Percentiles rank a stretch among this genome's conserved stretches.
Evolutionary conservation across 2,329 filamentous ascomycete species (phyloP).

Genomic region (Phialophora macrospora): DNA sequence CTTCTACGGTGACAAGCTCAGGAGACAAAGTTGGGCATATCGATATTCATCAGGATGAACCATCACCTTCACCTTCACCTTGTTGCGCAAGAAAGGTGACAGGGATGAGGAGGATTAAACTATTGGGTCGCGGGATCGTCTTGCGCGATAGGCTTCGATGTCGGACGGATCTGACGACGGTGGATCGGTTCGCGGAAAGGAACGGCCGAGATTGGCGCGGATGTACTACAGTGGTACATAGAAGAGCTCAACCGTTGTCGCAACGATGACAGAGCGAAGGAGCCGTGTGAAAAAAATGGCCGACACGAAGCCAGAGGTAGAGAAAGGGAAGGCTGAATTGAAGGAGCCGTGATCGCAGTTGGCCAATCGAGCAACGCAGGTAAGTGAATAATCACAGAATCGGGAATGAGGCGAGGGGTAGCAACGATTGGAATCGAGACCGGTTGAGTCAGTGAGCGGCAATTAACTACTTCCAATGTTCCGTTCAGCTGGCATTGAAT

Average conservation of each 20-base stretch:
- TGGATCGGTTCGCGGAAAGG: not conserved
- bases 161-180: not conserved
- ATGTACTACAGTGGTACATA: not conserved
- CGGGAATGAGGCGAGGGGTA: too few relatives aligned
- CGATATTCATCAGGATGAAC: slow-evolving; percentile 15
- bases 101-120: not conserved
- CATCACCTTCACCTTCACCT: slow-evolving; percentile 20
- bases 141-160: not conserved
- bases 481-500: not conserved
- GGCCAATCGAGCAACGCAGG: too few relatives aligned
- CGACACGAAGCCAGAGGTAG: not conserved
- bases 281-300: too few relatives aligned
- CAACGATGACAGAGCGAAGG: not conserved
- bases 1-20: slow-evolving; percentile 25
- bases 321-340: not conserved
- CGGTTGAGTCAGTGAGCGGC: too few relatives aligned
- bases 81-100: not conserved
- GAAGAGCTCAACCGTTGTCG: not conserved
- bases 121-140: not conserved
- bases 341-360: not conserved
- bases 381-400: too few relatives aligned
- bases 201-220: not conserved
- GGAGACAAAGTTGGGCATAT: slow-evolving; percentile 23
- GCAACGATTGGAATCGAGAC: too few relatives aligned
- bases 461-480: too few relatives aligned